Conservation (phyloP, 129 eudicot genomes). For the Artemisia annua region DNA sequence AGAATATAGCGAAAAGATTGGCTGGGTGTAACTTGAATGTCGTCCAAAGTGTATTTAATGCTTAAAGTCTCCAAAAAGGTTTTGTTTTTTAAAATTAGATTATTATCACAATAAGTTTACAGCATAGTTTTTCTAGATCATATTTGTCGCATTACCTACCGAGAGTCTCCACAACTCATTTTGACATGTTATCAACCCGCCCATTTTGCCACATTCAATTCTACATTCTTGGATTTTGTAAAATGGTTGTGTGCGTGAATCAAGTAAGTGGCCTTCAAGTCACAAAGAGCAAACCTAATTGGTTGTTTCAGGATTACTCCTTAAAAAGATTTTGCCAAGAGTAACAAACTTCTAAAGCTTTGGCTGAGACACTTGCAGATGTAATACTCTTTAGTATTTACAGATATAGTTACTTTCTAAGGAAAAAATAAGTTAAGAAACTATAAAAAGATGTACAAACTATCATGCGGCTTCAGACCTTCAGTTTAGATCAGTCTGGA, state of each 20-base stretch:
- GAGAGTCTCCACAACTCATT: too few relatives aligned
- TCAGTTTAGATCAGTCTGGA: conserved; percentile 65
- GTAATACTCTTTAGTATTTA: conserved; percentile 5
- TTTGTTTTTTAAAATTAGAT: background rate
- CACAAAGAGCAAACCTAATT: background rate
- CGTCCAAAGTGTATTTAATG: too few relatives aligned
- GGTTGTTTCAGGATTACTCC: background rate
- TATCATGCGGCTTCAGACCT: conserved; percentile 33
- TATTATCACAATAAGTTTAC: background rate
- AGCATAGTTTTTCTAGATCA: background rate
- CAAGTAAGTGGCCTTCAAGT: background rate
- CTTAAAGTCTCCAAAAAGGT: too few relatives aligned
- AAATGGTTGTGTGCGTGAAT: background rate
- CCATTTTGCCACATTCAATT: background rate
- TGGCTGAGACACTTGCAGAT: conserved; percentile 4
- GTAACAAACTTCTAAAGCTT: background rate
- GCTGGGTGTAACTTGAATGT: too few relatives aligned
- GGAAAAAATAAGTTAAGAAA: background rate
- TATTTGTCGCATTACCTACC: background rate
- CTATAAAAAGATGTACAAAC: conserved; percentile 4
- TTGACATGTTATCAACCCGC: background rate
- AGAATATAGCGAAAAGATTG: background rate
- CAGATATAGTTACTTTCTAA: background rate
- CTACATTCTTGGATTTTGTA: background rate
- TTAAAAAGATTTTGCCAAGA: background rate